A percentile compares a stretch with the other conserved stretches of the same genome.
phyloP scores from a whole-genome alignment of 257 asterid genomes.

The Solanum etuberosum region DNA sequence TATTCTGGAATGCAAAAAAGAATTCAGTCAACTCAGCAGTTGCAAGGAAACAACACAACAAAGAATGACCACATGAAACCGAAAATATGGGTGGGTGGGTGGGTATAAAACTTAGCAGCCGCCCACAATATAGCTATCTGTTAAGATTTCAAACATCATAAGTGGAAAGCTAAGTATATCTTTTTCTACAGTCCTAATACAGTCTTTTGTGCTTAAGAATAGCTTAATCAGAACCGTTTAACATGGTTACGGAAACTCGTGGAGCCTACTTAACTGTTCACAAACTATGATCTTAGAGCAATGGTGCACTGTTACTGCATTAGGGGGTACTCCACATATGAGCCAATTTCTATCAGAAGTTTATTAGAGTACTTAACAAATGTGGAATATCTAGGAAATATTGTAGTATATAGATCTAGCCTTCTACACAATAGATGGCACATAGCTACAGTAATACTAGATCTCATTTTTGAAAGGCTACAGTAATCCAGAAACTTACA shows the following conservation, averaged over 20 bases:
- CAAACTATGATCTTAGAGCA: neutral
- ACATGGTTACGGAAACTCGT: neutral
- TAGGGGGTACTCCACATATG: neutral
- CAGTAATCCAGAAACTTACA: neutral
- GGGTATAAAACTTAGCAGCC: neutral
- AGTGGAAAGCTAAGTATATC: neutral
- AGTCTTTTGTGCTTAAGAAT: neutral
- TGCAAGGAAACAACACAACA: neutral
- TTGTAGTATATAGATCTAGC: neutral
- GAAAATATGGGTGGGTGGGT: neutral
- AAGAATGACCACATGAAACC: neutral
- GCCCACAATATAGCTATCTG: neutral
- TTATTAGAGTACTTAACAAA: neutral
- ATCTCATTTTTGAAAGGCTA: neutral
- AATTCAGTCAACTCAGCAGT: neutral
- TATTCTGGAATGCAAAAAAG: conserved; percentile 43
- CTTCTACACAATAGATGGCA: neutral
- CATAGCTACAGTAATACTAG: neutral
- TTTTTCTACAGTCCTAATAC: neutral
- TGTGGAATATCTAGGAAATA: neutral
- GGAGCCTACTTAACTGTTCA: neutral
- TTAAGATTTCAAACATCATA: neutral
- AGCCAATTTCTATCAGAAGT: neutral
- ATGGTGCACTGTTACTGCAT: neutral
- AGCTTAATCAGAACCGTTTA: neutral